Evolutionary conservation across 208 protist genomes (phyloP).

Genomic region (Paratrypanosoma confusum): DNA sequence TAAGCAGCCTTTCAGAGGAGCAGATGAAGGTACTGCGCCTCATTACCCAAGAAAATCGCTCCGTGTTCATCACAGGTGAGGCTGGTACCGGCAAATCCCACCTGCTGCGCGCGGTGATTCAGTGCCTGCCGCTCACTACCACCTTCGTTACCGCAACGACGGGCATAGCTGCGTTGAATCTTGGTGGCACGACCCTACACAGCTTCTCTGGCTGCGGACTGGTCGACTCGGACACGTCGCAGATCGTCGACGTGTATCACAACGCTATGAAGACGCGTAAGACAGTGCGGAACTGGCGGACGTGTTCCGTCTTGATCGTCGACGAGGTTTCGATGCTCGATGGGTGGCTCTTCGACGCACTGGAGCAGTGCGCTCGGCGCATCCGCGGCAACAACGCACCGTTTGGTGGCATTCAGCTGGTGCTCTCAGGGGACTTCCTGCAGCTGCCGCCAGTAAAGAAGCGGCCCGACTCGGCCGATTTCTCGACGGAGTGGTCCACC

Average conservation of each 20-base stretch:
- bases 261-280: conserved; percentile 14
- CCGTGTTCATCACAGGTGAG: conserved; percentile 76
- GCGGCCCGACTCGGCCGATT: neutral
- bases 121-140: conserved; percentile 17
- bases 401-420: conserved; percentile 89
- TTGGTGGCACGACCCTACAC: conserved; percentile 81
- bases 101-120: conserved; percentile 65
- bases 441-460: conserved; percentile 75
- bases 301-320: conserved; percentile 66
- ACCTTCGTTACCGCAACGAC: conserved; percentile 82
- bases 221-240: conserved; percentile 12
- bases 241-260: conserved; percentile 15
- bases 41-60: conserved; percentile 32
- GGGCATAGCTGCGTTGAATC: conserved; percentile 77
- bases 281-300: conserved; percentile 32
- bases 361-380: conserved; percentile 62
- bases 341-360: conserved; percentile 57
- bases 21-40: conserved; percentile 39
- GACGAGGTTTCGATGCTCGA: conserved; percentile 90
- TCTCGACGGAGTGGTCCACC: no score
- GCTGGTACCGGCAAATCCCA: conserved; percentile 86
- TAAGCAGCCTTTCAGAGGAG: conserved; percentile 46
- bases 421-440: conserved; percentile 88
- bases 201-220: conserved; percentile 70
- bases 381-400: conserved; percentile 46